Evolutionary conservation across 805 yeast genomes (phyloP), one percentile per base, ranked within the genome.

Genomic region (Clavispora asparagi): DNA sequence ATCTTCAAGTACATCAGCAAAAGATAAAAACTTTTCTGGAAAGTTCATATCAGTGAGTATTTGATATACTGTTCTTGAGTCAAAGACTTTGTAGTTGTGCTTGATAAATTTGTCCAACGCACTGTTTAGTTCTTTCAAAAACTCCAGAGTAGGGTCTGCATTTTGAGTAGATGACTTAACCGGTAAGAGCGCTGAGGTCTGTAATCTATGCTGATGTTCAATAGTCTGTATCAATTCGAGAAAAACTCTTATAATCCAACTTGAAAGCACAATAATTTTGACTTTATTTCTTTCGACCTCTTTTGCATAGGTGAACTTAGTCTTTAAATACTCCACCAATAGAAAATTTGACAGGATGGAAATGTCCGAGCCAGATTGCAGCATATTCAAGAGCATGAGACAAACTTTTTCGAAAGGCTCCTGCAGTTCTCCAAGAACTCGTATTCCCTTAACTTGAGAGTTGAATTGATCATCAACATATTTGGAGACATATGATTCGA

Each of bases 391-490:
- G n/a, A 71, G 53, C 74, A 70, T 70, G 33, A 88, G 63, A 1
- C 92, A 81, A 6, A 85, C 76, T 11, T 80, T 74, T 52, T 89
- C 96, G 58, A 89, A 77, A 0, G 89, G 81, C 44, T 77, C 81
- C 7, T 79, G 69, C 50, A 87, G 83, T 19, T 65, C 55, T 0
- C 94, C 95, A 43, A 82, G 75, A 1, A 75, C 56, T 30, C 46
- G 47, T 3, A 71, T 60, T 2, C 75, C 74, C 39, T 71, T 63
- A 11, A 35, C 36, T 30, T 53, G 51, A 10, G 32, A 32, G 13
- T 33, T 27, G 1, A 43, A 14, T 8, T 46, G 44, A 6, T 41
- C 48, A 10, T 44, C 51, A 2, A 7, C 26, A 11, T 14, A 7
- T 10, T 39, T 23, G 16, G 44, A 46, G 4, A 11, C 13, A 13